Conservation (phyloP, 371 early-diverging fungal species). For the Lichtheimia corymbifera region DNA sequence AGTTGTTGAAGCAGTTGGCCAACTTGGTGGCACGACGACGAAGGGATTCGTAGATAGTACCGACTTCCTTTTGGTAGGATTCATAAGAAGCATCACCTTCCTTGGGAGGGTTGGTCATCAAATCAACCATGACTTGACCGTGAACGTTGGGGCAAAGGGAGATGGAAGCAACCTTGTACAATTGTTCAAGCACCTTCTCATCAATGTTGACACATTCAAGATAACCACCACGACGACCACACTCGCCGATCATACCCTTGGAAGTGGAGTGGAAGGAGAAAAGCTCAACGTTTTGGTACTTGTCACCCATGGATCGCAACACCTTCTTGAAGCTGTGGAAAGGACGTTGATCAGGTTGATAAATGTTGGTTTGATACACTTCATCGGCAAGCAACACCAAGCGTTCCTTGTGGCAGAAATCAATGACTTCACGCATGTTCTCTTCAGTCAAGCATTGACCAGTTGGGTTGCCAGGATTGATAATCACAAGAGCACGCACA, state of each 20-base stretch:
- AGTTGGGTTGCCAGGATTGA: conserved; percentile 99
- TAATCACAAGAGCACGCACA: conserved; percentile 92
- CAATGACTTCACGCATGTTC: conserved; percentile 86
- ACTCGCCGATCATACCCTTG: conserved; percentile 98
- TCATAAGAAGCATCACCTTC: conserved; percentile 79
- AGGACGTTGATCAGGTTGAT: conserved; percentile 76
- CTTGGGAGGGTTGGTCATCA: conserved; percentile 93
- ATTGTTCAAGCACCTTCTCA: conserved; percentile 69
- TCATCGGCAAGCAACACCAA: conserved; percentile 94
- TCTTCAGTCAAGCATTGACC: conserved; percentile 84
- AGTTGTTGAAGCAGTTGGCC: conserved; percentile 73
- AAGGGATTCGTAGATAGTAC: conserved; percentile 81
- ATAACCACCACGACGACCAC: conserved; percentile 97
- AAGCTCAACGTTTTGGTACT: conserved; percentile 73
- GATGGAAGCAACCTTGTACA: conserved; percentile 94
- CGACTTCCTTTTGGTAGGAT: conserved; percentile 72
- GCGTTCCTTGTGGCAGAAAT: conserved; percentile 82
- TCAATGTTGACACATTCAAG: conserved; percentile 92
- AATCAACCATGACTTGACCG: conserved; percentile 85
- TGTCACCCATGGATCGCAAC: conserved; percentile 49
- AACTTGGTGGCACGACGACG: conserved; percentile 79
- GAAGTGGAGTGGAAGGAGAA: conserved; percentile 96
- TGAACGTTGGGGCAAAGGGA: conserved; percentile 89
- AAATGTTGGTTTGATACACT: conserved; percentile 97
- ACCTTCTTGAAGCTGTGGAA: conserved; percentile 97